Percentiles rank a stretch among this genome's conserved stretches.
Evolutionary conservation across 805 yeast species (phyloP).

Genomic region (Pichia phayaonensis): DNA sequence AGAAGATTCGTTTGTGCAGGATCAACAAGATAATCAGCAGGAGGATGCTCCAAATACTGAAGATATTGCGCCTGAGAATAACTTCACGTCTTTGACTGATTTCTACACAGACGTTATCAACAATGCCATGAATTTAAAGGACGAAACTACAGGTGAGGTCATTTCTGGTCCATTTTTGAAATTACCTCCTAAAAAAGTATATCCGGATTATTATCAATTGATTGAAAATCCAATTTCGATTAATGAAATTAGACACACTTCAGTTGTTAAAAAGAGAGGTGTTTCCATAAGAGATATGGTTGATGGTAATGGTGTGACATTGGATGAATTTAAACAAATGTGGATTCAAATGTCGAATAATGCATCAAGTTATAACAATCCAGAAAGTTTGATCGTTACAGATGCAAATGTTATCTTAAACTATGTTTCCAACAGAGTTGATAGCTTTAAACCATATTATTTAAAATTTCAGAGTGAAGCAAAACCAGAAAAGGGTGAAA

Average conservation of each 20-base stretch:
- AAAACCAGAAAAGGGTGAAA: background rate
- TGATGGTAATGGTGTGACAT: conserved; percentile 28
- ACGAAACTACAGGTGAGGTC: conserved; percentile 20
- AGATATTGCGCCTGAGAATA: background rate
- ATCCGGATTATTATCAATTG: conserved; percentile 68
- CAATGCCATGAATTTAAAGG: conserved; percentile 10
- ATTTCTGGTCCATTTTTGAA: conserved; percentile 48
- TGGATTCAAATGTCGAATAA: conserved; percentile 59
- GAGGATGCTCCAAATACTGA: background rate
- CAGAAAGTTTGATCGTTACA: conserved; percentile 52
- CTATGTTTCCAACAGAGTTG: conserved; percentile 44
- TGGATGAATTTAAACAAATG: conserved; percentile 46
- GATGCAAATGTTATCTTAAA: conserved; percentile 53
- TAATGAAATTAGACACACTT: conserved; percentile 49
- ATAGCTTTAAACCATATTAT: conserved; percentile 25
- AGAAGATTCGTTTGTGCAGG: background rate
- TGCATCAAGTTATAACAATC: conserved; percentile 66
- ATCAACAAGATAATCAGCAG: background rate
- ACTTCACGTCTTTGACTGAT: background rate
- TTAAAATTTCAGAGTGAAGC: background rate
- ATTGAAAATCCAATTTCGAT: conserved; percentile 62
- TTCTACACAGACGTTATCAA: conserved; percentile 9
- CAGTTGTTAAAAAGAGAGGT: conserved; percentile 15
- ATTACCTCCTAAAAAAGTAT: conserved; percentile 63
- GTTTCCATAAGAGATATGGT: background rate